Evolutionary conservation across 176 grass and related monocot species (phyloP).

Genomic region (Zea mays): Zm-B73-REFERENCE-NAM-5.0 NC_050099.1:189304501-189305000

Average conservation of each 20-base stretch:
- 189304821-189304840: too few species aligned
- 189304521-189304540: slow-evolving; percentile 65
- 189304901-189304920: too few species aligned
- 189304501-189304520: slow-evolving; percentile 58
- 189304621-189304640: neutral
- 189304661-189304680: neutral
- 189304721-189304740: slow-evolving; percentile 50
- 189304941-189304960: neutral
- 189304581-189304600: neutral
- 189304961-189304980: too few species aligned
- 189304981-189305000: too few species aligned
- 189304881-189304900: too few species aligned
- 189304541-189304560: slow-evolving; percentile 19
- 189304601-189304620: neutral
- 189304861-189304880: too few species aligned
- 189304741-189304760: neutral
- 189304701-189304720: slow-evolving; percentile 76
- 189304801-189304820: too few species aligned
- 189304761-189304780: too few species aligned
- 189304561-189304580: neutral
- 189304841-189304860: too few species aligned
- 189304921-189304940: neutral
- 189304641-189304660: too few species aligned
- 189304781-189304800: too few species aligned
- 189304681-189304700: slow-evolving; percentile 67